phyloP scores from a whole-genome alignment of 106 monocot species.

The Acanthochlamys bracteata region DNA sequence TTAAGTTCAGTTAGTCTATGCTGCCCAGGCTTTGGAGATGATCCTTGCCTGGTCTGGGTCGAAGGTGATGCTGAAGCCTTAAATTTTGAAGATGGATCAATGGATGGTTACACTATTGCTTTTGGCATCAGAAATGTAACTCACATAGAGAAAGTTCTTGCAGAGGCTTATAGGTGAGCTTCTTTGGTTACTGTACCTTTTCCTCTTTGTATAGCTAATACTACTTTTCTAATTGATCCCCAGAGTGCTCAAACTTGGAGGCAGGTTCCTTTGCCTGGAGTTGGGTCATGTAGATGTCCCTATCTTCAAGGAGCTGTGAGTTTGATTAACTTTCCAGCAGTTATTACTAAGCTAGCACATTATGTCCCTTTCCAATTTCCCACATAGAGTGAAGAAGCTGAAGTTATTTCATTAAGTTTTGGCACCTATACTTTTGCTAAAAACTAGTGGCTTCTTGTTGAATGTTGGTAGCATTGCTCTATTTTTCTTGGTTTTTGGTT shows the following conservation, averaged over 20 bases:
- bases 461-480: too few relatives aligned
- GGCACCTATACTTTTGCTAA: too few relatives aligned
- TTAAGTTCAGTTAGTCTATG: background rate
- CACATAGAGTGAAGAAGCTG: too few relatives aligned
- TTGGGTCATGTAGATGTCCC: constrained; percentile 92
- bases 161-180: constrained; percentile 75
- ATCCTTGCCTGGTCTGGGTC: constrained; percentile 52
- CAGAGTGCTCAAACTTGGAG: constrained; percentile 89
- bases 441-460: too few relatives aligned
- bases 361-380: too few relatives aligned
- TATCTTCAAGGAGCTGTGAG: constrained; percentile 7
- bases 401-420: too few relatives aligned
- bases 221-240: too few relatives aligned
- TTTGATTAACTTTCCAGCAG: too few relatives aligned
- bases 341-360: too few relatives aligned
- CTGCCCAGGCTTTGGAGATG: constrained; percentile 42
- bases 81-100: constrained; percentile 64
- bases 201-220: too few relatives aligned
- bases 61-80: constrained; percentile 96
- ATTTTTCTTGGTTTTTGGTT: background rate
- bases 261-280: constrained; percentile 85
- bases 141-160: constrained; percentile 78
- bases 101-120: constrained; percentile 97
- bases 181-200: too few relatives aligned
- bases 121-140: constrained; percentile 99